Percentiles rank a stretch among this genome's conserved stretches.
phyloP scores from a whole-genome alignment of 2,329 filamentous ascomycete genomes.

The Stachybotrys chlorohalonatus region DNA sequence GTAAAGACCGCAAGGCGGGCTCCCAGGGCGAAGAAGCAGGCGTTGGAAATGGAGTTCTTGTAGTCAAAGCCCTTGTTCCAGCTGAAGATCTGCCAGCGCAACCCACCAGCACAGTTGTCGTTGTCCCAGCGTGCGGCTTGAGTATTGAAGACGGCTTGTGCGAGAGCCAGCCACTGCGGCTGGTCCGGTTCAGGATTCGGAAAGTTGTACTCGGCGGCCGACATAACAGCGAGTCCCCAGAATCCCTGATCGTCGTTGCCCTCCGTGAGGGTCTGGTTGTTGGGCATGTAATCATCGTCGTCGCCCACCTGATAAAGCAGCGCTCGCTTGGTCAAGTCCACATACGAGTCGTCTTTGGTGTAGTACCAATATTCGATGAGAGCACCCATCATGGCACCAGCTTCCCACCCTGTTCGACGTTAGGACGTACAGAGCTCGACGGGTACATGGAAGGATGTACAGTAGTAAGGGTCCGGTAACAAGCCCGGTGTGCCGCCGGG shows the following conservation, averaged over 20 bases:
- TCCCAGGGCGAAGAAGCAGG: conserved; percentile 52
- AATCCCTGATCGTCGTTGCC: conserved; percentile 72
- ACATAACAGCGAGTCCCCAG: conserved; percentile 63
- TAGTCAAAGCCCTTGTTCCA: conserved; percentile 78
- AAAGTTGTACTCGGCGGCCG: conserved; percentile 61
- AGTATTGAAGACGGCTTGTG: conserved; percentile 73
- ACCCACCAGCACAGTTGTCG: conserved; percentile 59
- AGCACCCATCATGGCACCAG: conserved; percentile 60
- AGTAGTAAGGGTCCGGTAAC: conserved; percentile 45
- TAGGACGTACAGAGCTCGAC: not conserved
- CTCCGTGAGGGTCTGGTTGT: conserved; percentile 58
- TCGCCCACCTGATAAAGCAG: conserved; percentile 68
- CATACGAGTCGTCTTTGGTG: conserved; percentile 65
- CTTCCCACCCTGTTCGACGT: conserved; percentile 53
- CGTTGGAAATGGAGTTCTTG: conserved; percentile 59
- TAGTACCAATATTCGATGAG: conserved; percentile 82
- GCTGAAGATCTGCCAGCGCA: conserved; percentile 77
- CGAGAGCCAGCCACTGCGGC: conserved; percentile 62
- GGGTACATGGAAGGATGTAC: conserved; percentile 20
- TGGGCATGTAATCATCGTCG: conserved; percentile 68
- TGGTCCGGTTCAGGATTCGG: conserved; percentile 44
- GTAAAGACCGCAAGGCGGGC: conserved; percentile 70
- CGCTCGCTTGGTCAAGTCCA: conserved; percentile 56
- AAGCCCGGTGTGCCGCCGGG: conserved; percentile 42
- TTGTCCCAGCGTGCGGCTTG: conserved; percentile 67